Base-by-base conservation (phyloP, 2,329 filamentous ascomycete species). In the Alternaria panax region DNA sequence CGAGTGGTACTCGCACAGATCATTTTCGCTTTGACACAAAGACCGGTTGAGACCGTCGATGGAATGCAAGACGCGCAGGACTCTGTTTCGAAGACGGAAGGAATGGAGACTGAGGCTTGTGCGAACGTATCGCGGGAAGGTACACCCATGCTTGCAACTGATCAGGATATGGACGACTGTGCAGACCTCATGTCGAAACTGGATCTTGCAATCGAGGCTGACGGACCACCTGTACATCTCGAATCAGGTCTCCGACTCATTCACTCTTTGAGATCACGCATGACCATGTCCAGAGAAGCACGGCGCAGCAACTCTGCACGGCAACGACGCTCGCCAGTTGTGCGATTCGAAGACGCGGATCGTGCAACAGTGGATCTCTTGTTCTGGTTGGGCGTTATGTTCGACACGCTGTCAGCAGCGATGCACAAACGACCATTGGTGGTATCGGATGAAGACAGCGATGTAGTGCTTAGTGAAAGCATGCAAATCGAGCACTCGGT, bases 311-410 rank as follows among this genome's bases (percentile, higher is more conserved):
- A 60, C 27, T 56, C 59, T 46, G 59, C 51, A 36, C 70, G 65
- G 30, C 60, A 59, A 42, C 54, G 63, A 22, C 64, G 58, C 7
- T 48, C 58, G n/a, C 62, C 63, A 6, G 48, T 59, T 5, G 66
- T 68, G 28, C 59, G 61, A 6, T 64, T 79, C 12, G 74, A 71
- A 42, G 57, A 67, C 27, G 74, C 78, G 18, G 75, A 82, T 70
- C 73, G 75, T 18, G 75, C 80, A 11, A 87, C 86, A 0, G 77
- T 87, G 25, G 80, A 83, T 14, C 73, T 87, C 14, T 67, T 87
- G 3, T 87, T 84, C 67, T 88, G 86, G 86, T 76, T 88, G 24
- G 83, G 82, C 0, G 77, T 87, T 43, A 87, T 87, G 85, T 84
- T 86, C 48, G 85, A 87, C 65, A 87, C 85, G 0, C 73, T 87